Conservation (phyloP, 768 basidiomycete species). For the Agaricus blazei region DNA sequence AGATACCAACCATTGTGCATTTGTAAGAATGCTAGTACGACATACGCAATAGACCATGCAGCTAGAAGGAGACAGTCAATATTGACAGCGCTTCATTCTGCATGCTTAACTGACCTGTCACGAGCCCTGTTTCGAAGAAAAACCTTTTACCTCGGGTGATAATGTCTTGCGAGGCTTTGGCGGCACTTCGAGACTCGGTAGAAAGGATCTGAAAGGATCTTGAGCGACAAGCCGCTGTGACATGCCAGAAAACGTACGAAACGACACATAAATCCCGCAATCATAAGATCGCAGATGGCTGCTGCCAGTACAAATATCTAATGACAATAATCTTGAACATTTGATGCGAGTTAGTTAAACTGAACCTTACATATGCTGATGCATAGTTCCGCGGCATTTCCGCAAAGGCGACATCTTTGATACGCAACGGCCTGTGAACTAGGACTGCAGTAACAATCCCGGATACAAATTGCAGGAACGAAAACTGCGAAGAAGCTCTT, state of each 20-base stretch:
- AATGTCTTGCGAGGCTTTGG: not conserved
- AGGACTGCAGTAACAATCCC: not conserved
- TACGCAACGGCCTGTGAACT: not conserved
- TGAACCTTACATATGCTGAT: not conserved
- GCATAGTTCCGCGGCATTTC: not conserved
- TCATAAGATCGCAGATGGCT: not conserved
- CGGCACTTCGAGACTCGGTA: not conserved
- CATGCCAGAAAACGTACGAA: not conserved
- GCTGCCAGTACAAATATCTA: not conserved
- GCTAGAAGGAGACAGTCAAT: not conserved
- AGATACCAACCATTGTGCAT: not conserved
- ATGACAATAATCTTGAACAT: not conserved
- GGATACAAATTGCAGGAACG: not conserved
- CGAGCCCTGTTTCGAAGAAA: not conserved
- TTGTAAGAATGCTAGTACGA: not conserved
- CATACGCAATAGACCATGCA: not conserved
- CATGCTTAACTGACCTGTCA: not conserved
- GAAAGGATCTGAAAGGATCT: not conserved
- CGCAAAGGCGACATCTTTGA: not conserved
- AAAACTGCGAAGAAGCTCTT: not conserved
- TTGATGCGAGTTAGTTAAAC: not conserved
- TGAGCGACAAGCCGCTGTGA: not conserved
- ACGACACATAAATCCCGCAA: slow-evolving; percentile 1
- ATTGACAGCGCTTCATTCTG: not conserved
- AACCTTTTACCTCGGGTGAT: not conserved